Evolutionary conservation across 208 protist genomes (phyloP).

Genomic region (Blechomonas ayalai): DNA sequence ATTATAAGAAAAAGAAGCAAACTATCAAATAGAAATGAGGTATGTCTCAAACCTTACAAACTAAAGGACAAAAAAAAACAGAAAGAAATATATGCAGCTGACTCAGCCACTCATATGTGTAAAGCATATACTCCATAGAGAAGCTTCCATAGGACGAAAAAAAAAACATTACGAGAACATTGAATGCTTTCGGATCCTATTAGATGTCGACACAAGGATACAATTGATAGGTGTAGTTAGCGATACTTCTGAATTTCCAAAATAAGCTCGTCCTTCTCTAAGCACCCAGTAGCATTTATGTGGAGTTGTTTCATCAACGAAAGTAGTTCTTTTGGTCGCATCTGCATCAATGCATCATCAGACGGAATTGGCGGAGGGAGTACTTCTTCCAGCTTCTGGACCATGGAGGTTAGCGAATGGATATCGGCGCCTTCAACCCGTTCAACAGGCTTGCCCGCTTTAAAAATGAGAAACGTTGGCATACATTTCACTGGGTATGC

Average conservation of each 20-base stretch:
- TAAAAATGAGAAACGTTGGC: constrained; percentile 69
- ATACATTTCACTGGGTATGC: constrained; percentile 46
- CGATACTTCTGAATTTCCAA: constrained; percentile 43
- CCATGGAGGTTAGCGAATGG: constrained; percentile 16
- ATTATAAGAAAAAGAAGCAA: constrained; percentile 6
- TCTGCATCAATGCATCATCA: constrained; percentile 32
- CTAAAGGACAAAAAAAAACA: constrained; percentile 8
- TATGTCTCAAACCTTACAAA: background rate
- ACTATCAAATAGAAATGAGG: constrained; percentile 1
- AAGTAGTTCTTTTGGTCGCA: constrained; percentile 42
- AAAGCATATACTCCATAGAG: background rate
- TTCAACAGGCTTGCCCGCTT: constrained; percentile 34
- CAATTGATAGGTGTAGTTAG: background rate
- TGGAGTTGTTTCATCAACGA: constrained; percentile 32
- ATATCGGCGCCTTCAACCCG: constrained; percentile 64
- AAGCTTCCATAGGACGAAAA: background rate
- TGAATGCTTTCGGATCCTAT: background rate
- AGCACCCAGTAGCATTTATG: constrained; percentile 33
- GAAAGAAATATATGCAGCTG: constrained; percentile 11
- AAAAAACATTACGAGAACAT: background rate
- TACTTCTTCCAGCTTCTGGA: constrained; percentile 38
- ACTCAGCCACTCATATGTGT: background rate
- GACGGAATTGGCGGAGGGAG: constrained; percentile 42
- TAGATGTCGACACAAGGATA: background rate
- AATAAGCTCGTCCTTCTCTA: constrained; percentile 58